Base-by-base conservation (phyloP, 2,329 filamentous ascomycete species). In the Pseudogymnoascus sp. region DNA sequence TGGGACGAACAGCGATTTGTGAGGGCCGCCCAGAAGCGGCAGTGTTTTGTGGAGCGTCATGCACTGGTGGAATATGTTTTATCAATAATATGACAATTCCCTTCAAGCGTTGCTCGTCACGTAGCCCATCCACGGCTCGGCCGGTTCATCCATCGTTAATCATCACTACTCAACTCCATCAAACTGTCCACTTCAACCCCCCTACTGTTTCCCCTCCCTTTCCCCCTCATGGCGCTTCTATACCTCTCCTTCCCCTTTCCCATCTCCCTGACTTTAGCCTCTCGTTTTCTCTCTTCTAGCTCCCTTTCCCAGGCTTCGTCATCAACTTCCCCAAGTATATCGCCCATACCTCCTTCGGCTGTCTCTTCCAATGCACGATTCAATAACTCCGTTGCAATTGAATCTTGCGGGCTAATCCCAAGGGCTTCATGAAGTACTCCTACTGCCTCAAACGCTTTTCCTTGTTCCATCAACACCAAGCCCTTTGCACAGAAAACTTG, bases 361-460 rank as follows among this genome's bases (percentile, higher is more conserved):
- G 86, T 83, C 73, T 88, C 85, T 28, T 85, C 83, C 1, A 91
- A 77, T 3, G 90, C 89, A 72, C 88, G 88, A 69, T 85, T 87
- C 34, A 95, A 77, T 60, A 95, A 76, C 72, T 95, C 90, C 0
- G 88, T 92, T 2, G 90, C 89, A 67, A 93, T 88, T 4, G 89
- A 86, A 71, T 95, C 90, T 75, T 95, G 90, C 0, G 90, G 88
- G 36, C 84, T 83, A 21, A 93, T 86, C 0, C 90, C 88, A 14
- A 95, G 80, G 1, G 90, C 90, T 74, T 97, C 90, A 69, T 97
- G 95, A 25, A 97, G 79, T 2, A 91, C 86, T 8, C 88, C 82
- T 3, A 95, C 87, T 0, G 93, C 93, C 53, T 96, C 89, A 69
- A 89, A 88, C 0, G 86, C 84, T 60, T 85, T 82, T 14, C 85